Evolutionary conservation across 2,329 filamentous ascomycete genomes (phyloP).

Genomic region (Meredithiella fracta): DNA sequence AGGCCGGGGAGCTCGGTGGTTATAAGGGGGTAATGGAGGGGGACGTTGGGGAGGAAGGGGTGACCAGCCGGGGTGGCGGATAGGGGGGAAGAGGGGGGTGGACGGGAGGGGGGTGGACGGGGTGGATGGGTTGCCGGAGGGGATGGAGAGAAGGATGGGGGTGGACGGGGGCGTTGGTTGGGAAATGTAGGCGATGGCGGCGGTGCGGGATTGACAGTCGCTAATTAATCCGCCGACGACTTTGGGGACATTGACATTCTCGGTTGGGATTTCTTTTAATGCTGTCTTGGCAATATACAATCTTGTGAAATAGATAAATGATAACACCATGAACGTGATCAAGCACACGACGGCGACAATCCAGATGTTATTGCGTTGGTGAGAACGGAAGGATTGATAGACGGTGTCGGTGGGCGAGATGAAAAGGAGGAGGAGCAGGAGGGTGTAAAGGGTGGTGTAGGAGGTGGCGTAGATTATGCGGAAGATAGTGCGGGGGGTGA

Average conservation of each 20-base stretch:
- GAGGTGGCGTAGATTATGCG: slow-evolving; percentile 65
- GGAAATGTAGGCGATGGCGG: slow-evolving; percentile 63
- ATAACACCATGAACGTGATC: slow-evolving; percentile 50
- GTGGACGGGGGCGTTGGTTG: slow-evolving; percentile 29
- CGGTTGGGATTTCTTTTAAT: slow-evolving; percentile 71
- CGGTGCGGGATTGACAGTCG: slow-evolving; percentile 57
- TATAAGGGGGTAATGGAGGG: slow-evolving; percentile 69
- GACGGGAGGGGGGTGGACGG: background rate
- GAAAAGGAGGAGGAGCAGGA: slow-evolving; percentile 58
- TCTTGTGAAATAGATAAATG: slow-evolving; percentile 66
- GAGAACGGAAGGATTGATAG: slow-evolving; percentile 52
- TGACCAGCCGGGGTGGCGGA: slow-evolving; percentile 59
- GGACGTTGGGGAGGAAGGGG: too few relatives aligned
- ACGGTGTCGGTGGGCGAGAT: slow-evolving; percentile 69
- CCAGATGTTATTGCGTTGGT: slow-evolving; percentile 64
- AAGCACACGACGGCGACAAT: slow-evolving; percentile 63
- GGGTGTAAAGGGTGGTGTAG: slow-evolving; percentile 59
- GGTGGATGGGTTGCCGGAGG: background rate
- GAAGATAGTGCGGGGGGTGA: slow-evolving; percentile 41
- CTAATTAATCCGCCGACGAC: slow-evolving; percentile 61
- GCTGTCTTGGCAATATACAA: slow-evolving; percentile 73
- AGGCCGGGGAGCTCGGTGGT: slow-evolving; percentile 73
- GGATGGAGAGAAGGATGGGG: background rate
- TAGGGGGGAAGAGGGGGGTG: slow-evolving; percentile 29
- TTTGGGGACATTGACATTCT: slow-evolving; percentile 63